Conservation (phyloP, 352 stramenopile species). For the Phytophthora pistaciae region DNA sequence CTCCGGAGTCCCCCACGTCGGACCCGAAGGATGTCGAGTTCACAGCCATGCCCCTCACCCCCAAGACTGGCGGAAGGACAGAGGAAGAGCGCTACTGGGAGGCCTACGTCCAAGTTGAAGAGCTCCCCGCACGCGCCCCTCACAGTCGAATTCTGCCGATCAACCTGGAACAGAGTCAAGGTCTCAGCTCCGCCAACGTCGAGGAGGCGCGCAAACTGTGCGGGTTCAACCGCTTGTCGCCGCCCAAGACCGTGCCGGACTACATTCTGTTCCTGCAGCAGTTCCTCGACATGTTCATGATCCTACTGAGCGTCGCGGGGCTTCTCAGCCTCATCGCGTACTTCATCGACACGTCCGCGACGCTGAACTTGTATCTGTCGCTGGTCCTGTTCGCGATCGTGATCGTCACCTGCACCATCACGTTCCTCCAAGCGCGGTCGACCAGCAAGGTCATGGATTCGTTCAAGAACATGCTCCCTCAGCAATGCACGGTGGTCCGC, state of each 20-base stretch:
- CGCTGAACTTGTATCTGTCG: slow-evolving; percentile 51
- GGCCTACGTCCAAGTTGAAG: slow-evolving; percentile 45
- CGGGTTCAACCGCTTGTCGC: slow-evolving; percentile 51
- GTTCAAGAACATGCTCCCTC: slow-evolving; percentile 61
- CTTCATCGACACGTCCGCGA: slow-evolving; percentile 48
- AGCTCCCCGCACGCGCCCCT: slow-evolving; percentile 23
- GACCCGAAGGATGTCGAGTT: slow-evolving; percentile 18
- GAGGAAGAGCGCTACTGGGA: slow-evolving; percentile 46
- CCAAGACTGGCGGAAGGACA: neutral
- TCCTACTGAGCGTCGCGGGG: slow-evolving; percentile 43
- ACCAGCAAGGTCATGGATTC: slow-evolving; percentile 61
- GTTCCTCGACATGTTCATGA: slow-evolving; percentile 61
- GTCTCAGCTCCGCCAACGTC: slow-evolving; percentile 23
- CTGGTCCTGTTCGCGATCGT: slow-evolving; percentile 56
- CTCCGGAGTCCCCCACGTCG: slow-evolving; percentile 2
- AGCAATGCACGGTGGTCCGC: slow-evolving; percentile 52
- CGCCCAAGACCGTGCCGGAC: slow-evolving; percentile 39
- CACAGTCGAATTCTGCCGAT: slow-evolving; percentile 32
- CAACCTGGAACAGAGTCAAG: slow-evolving; percentile 45
- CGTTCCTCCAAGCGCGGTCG: slow-evolving; percentile 49
- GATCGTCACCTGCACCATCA: slow-evolving; percentile 47
- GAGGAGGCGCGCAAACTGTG: slow-evolving; percentile 29
- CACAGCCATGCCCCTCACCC: slow-evolving; percentile 26
- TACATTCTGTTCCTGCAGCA: slow-evolving; percentile 54
- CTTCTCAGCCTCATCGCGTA: slow-evolving; percentile 46